Percentiles rank a stretch among this genome's conserved stretches.
Conservation (phyloP, 768 basidiomycete genomes). For the Sutorius australiensis region DNA sequence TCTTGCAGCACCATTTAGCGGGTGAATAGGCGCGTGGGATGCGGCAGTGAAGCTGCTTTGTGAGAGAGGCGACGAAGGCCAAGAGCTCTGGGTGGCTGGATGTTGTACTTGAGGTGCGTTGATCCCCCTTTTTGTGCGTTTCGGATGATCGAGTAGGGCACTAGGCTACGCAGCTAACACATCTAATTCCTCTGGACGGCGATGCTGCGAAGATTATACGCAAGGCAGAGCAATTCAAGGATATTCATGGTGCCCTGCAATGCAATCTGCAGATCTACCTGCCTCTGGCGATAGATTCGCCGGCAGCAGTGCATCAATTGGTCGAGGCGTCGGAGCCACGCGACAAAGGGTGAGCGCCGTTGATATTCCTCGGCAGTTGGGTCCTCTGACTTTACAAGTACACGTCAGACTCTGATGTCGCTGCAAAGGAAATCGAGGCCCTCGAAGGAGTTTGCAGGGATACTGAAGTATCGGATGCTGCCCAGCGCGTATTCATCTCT, state of each 20-base stretch:
- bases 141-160: neutral
- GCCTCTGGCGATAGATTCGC: slow-evolving; percentile 86
- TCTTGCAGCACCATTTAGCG: slow-evolving; percentile 77
- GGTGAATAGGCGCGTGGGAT: slow-evolving; percentile 69
- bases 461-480: slow-evolving; percentile 85
- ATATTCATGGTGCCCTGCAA: slow-evolving; percentile 80
- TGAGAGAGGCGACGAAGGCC: slow-evolving; percentile 77
- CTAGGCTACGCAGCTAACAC: slow-evolving; percentile 82
- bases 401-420: slow-evolving; percentile 49
- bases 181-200: slow-evolving; percentile 80
- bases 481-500: slow-evolving; percentile 88
- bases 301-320: slow-evolving; percentile 76
- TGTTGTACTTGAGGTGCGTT: slow-evolving; percentile 73
- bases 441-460: slow-evolving; percentile 84
- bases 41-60: slow-evolving; percentile 72
- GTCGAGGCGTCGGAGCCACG: slow-evolving; percentile 71
- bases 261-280: slow-evolving; percentile 87
- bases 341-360: slow-evolving; percentile 61
- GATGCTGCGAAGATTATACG: slow-evolving; percentile 84
- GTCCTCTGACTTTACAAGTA: slow-evolving; percentile 14
- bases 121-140: neutral
- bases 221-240: slow-evolving; percentile 85
- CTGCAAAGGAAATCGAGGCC: slow-evolving; percentile 80
- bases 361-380: slow-evolving; percentile 8
- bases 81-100: slow-evolving; percentile 72